These are phyloP conservation scores for Cyclostephanos invisitatus DNA, from an alignment of 108 stramenopile species.

Conservation along the genomic window DNA sequence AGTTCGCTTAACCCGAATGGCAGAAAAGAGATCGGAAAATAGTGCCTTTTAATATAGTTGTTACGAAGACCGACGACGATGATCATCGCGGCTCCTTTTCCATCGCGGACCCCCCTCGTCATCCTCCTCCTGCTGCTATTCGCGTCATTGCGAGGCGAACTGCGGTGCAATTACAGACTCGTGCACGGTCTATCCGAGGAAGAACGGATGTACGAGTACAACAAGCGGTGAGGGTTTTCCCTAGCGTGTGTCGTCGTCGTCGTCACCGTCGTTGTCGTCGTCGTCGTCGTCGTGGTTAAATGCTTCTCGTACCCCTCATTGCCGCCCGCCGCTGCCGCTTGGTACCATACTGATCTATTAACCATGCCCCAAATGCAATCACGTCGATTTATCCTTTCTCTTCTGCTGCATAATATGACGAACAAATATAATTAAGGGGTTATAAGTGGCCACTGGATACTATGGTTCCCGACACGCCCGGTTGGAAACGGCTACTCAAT, in stretches of 20 bases:
- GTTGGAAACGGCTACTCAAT: constrained; percentile 63
- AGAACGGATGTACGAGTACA: constrained; percentile 57
- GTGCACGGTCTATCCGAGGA: constrained; percentile 25
- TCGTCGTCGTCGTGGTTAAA: neutral
- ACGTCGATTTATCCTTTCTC: neutral
- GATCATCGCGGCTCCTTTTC: too few species aligned
- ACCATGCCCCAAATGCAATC: neutral
- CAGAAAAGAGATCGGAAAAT: too few species aligned
- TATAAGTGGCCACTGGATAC: constrained; percentile 73
- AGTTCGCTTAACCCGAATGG: too few species aligned
- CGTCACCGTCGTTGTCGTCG: neutral
- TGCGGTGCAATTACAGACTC: neutral
- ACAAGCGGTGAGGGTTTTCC: constrained; percentile 17
- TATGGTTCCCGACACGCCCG: constrained; percentile 58
- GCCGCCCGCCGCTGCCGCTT: too few species aligned
- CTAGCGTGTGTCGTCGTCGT: neutral
- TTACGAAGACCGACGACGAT: too few species aligned
- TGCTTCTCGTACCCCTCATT: too few species aligned
- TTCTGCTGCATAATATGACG: neutral
- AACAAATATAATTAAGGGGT: constrained; percentile 22
- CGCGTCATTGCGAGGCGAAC: too few species aligned
- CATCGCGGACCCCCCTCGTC: neutral
- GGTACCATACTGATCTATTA: too few species aligned
- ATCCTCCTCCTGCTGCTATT: neutral
- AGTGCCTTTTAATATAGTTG: too few species aligned